Evolutionary conservation across 441 rosid genomes (phyloP).

Genomic region (Brassica balearica): DNA sequence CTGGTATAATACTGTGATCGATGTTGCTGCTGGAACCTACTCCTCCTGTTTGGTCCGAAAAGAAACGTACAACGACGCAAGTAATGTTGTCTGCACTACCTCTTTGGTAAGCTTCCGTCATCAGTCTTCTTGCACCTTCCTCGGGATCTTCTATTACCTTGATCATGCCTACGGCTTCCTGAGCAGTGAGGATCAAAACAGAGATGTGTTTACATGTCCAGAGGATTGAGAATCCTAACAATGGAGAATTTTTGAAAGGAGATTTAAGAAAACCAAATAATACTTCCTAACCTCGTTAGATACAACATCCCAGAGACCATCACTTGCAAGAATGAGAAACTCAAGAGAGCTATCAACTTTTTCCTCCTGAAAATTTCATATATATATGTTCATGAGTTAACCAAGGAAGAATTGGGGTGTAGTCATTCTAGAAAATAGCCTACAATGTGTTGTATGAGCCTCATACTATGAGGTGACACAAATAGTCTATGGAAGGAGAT

Average conservation of each 20-base stretch:
- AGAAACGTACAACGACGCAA: constrained; percentile 89
- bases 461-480: neutral
- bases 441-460: no score
- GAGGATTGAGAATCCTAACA: neutral
- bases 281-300: constrained; percentile 79
- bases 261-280: neutral
- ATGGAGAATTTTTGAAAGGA: neutral
- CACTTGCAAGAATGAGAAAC: constrained; percentile 98
- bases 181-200: constrained; percentile 16
- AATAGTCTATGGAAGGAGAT: neutral
- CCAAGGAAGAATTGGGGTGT: neutral
- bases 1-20: constrained; percentile 17
- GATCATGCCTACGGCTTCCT: constrained; percentile 94
- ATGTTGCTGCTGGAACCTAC: constrained; percentile 44
- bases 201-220: neutral
- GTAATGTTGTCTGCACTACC: constrained; percentile 99
- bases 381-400: neutral
- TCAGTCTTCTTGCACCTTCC: constrained; percentile 80
- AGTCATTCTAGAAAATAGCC: neutral
- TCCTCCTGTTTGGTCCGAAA: constrained; percentile 55
- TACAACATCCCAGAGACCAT: constrained; percentile 98
- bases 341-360: constrained; percentile 89
- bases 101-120: constrained; percentile 89
- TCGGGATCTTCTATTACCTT: constrained; percentile 78
- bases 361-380: constrained; percentile 74